Percentiles rank a stretch among this genome's conserved stretches.
Evolutionary conservation across 352 stramenopile species (phyloP).

Genomic region (Globisporangium lucens): DNA sequence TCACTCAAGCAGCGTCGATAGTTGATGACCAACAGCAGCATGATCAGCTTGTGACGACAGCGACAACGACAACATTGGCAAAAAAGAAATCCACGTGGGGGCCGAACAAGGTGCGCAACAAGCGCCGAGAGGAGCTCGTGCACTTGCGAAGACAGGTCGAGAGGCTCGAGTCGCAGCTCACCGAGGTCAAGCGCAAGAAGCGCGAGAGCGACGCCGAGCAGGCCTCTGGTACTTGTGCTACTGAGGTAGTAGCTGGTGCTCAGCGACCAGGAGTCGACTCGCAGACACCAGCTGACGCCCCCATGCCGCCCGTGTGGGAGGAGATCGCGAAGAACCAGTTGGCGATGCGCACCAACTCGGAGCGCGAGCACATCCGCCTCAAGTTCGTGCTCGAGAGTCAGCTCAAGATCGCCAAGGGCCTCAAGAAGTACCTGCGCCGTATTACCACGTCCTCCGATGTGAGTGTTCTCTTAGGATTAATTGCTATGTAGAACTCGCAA

Average conservation of each 20-base stretch:
- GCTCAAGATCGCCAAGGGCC: conserved; percentile 39
- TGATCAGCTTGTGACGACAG: too few relatives aligned
- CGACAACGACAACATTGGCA: not conserved
- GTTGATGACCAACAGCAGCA: not conserved
- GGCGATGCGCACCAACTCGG: not conserved
- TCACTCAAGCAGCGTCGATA: not conserved
- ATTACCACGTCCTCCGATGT: not conserved
- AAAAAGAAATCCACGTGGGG: not conserved
- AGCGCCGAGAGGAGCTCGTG: conserved; percentile 36
- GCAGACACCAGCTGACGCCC: not conserved
- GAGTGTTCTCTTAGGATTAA: too few relatives aligned
- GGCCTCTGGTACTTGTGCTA: not conserved
- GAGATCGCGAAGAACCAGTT: conserved; percentile 1
- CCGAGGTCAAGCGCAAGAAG: not conserved
- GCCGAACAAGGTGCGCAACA: conserved; percentile 8
- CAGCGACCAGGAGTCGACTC: not conserved
- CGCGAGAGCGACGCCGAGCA: not conserved
- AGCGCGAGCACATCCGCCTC: conserved; percentile 50
- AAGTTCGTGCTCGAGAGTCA: conserved; percentile 51
- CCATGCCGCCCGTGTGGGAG: not conserved
- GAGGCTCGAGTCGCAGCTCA: conserved; percentile 31
- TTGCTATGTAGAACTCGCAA: too few relatives aligned
- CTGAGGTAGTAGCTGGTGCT: not conserved
- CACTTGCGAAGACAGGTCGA: conserved; percentile 37
- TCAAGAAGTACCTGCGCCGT: conserved; percentile 8